Conservation (phyloP, 225 moss, liverwort and hornwort species). For the Pleurozium schreberi region DNA sequence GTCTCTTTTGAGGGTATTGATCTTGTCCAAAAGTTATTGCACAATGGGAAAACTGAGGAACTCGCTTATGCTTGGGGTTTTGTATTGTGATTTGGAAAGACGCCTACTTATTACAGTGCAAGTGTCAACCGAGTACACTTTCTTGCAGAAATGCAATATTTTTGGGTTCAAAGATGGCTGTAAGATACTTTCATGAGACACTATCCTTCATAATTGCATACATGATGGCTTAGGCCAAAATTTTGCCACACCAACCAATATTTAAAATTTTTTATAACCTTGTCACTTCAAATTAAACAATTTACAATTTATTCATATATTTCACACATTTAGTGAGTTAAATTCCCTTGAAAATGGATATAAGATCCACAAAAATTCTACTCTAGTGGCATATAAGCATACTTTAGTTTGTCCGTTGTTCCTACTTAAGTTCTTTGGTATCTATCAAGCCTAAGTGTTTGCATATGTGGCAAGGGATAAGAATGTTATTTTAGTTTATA, state of each 20-base stretch:
- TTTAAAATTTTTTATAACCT: background rate
- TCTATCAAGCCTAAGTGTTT: no score
- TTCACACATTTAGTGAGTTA: no score
- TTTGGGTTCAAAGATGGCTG: background rate
- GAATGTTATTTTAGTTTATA: background rate
- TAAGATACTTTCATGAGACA: background rate
- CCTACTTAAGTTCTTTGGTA: background rate
- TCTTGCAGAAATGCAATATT: background rate
- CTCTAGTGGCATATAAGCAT: background rate
- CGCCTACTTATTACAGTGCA: background rate
- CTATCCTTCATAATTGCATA: background rate
- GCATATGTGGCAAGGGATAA: background rate
- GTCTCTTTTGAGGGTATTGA: background rate
- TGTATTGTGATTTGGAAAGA: background rate
- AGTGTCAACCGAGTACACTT: background rate
- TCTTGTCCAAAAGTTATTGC: background rate
- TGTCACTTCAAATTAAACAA: background rate
- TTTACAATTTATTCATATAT: background rate
- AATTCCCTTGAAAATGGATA: background rate
- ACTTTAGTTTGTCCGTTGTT: background rate
- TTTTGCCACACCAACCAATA: background rate
- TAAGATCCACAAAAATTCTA: background rate
- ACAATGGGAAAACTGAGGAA: background rate
- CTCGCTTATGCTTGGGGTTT: background rate
- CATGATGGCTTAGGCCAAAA: fast-evolving